Percentiles rank a stretch among this genome's conserved stretches.
phyloP scores from a whole-genome alignment of 2,329 filamentous ascomycete genomes.

The Dryadomyces quercus-mongolicae region DNA sequence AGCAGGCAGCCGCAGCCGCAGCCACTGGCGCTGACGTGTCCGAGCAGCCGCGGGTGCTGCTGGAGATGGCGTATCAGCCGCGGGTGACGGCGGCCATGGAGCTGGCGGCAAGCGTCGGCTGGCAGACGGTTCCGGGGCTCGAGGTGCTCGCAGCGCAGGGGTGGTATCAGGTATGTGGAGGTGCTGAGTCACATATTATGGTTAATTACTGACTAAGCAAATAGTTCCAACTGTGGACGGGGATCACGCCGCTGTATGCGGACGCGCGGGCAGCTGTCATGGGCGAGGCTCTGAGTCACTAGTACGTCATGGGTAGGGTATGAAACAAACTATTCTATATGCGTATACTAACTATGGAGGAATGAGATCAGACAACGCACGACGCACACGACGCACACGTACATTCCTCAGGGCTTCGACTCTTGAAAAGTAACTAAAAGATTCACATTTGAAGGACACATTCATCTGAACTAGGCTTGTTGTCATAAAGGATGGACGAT shows the following conservation, averaged over 20 bases:
- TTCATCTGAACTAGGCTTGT: too few relatives aligned
- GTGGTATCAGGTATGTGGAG: constrained; percentile 68
- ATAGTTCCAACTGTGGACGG: constrained; percentile 76
- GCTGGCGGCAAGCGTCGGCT: constrained; percentile 64
- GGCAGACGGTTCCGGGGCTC: constrained; percentile 74
- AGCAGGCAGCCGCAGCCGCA: constrained; percentile 17
- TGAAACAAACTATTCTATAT: too few relatives aligned
- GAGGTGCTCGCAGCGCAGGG: constrained; percentile 85
- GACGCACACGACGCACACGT: too few relatives aligned
- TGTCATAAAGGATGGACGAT: too few relatives aligned
- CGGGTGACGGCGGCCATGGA: constrained; percentile 73
- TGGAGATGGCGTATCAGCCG: constrained; percentile 97
- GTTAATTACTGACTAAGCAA: constrained; percentile 1
- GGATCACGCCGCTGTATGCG: constrained; percentile 59
- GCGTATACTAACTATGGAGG: too few relatives aligned
- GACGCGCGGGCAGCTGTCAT: constrained; percentile 53
- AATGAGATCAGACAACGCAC: too few relatives aligned
- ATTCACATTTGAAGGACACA: too few relatives aligned
- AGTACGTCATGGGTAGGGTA: too few relatives aligned
- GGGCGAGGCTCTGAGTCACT: constrained; percentile 15
- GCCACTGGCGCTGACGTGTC: too few relatives aligned
- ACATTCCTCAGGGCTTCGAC: too few relatives aligned
- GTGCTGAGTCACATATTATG: constrained; percentile 17
- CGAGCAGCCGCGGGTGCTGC: constrained; percentile 41
- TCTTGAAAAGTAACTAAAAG: constrained; percentile 8